A percentile compares a stretch with the other conserved stretches of the same genome.
Evolutionary conservation across 257 asterid species (phyloP).

Genomic region (Solanum phureja): DNA sequence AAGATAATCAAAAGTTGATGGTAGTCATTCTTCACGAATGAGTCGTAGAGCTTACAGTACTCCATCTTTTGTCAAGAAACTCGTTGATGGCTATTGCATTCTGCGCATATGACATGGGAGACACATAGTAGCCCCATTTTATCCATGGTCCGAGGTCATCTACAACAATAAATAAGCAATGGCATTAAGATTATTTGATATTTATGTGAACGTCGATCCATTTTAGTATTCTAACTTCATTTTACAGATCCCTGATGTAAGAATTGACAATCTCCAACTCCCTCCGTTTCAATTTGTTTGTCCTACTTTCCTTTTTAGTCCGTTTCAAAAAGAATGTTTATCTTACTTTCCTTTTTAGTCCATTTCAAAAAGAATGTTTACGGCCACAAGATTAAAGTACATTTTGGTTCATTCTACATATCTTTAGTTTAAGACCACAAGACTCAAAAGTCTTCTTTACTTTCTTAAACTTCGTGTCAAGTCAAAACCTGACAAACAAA

Average conservation of each 20-base stretch:
- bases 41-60: conserved; percentile 4
- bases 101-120: conserved; percentile 27
- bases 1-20: not conserved
- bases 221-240: not conserved
- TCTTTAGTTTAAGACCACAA: not conserved
- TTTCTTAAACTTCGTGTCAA: not conserved
- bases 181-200: not conserved
- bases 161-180: not conserved
- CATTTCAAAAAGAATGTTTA: not conserved
- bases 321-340: not conserved
- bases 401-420: not conserved
- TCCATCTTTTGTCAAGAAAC: conserved; percentile 25
- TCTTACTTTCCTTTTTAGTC: not conserved
- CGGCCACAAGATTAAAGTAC: not conserved
- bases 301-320: not conserved
- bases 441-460: not conserved
- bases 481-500: not conserved
- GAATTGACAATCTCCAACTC: not conserved
- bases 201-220: not conserved
- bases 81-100: conserved; percentile 22
- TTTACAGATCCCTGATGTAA: not conserved
- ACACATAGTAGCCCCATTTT: conserved; percentile 20
- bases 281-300: not conserved
- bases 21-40: not conserved
- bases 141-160: conserved; percentile 25